These are phyloP conservation scores for Stereocaulon alpinum DNA, from an alignment of 495 filamentous ascomycete species.

Conservation along the genomic window DNA sequence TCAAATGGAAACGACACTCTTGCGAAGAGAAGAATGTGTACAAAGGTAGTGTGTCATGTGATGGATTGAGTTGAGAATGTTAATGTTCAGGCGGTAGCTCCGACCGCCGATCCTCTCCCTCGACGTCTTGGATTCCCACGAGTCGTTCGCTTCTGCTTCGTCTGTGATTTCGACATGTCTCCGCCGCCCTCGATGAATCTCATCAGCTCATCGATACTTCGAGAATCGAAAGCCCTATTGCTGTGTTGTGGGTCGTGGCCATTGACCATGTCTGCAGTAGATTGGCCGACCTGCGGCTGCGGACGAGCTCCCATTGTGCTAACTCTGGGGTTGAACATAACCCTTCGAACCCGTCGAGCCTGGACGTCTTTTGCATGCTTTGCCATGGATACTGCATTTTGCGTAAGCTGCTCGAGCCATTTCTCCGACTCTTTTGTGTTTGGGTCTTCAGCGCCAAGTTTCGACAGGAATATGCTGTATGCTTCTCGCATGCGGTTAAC, in stretches of 20 bases:
- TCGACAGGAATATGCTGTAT: conserved; percentile 81
- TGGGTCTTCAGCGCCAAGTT: conserved; percentile 76
- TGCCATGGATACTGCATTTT: conserved; percentile 84
- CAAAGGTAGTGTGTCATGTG: background rate
- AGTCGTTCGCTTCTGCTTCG: conserved; percentile 58
- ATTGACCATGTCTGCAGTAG: conserved; percentile 34
- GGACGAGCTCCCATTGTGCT: conserved; percentile 37
- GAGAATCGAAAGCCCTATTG: conserved; percentile 45
- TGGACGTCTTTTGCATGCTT: conserved; percentile 84
- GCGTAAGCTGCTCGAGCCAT: conserved; percentile 93
- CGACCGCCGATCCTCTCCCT: conserved; percentile 29
- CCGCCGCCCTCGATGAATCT: conserved; percentile 76
- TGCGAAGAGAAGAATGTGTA: background rate
- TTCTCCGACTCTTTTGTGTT: conserved; percentile 92
- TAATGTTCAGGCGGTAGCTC: background rate
- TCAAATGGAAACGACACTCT: background rate
- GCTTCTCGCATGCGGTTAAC: conserved; percentile 89
- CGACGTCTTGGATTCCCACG: conserved; percentile 62
- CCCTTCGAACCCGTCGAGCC: conserved; percentile 53
- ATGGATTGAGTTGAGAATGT: background rate
- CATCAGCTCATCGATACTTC: conserved; percentile 77
- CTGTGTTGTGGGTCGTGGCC: conserved; percentile 30
- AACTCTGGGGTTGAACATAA: conserved; percentile 44
- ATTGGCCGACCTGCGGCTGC: conserved; percentile 44
- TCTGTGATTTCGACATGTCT: conserved; percentile 44